Evolutionary conservation across 2,329 filamentous ascomycete species (phyloP), one percentile per base, ranked within the genome.

Genomic region (Cercospora sesami): DNA sequence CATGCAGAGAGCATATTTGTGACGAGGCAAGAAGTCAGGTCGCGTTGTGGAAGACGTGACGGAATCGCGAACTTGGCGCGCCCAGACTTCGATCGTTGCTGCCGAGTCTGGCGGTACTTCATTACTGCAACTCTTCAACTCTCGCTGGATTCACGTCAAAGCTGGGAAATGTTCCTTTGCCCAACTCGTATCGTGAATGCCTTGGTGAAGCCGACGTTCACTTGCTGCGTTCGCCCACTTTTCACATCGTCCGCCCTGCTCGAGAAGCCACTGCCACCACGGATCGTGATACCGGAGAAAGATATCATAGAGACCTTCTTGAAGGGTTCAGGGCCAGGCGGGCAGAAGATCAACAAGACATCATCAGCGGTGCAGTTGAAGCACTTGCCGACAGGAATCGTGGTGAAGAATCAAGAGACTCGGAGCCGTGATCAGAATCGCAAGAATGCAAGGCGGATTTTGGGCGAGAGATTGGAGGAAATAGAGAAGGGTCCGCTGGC

Each of bases 341-440:
- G 95, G 0, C 95, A 99, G 78, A 97, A 97, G 79, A 98, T 98
- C 82, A 99, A 99, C 82, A 99, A 99, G 87, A 99, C 95, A 28
- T 93, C 90, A 72, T 97, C 92, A 0, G 94, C 94, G 42, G 94
- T 97, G 2, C 95, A 99, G 79, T 85, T 99, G 39, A 95, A 90
- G 73, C 95, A 99, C 79, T 82, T 91, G 16, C 93, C 94, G 5
- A 96, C 94, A 0, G 94, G 94, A 69, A 88, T 97, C 63, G 94
- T 98, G 14, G 87, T 99, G 71, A 99, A 99, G 82, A 94, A 89
- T 65, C 95, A 99, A 81, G 93, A 90, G 21, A 98, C 95, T 8
- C 89, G 95, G 59, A 96, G 92, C 1, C 88, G 93, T 18, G 87
- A 87, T 66, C 91, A 96, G 80, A 99, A 99, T 79, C 88, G 94